A percentile compares a stretch with the other conserved stretches of the same genome.
These are phyloP conservation scores for Hura crepitans DNA, from an alignment of 441 rosid genomes.

Conservation along the genomic window DNA sequence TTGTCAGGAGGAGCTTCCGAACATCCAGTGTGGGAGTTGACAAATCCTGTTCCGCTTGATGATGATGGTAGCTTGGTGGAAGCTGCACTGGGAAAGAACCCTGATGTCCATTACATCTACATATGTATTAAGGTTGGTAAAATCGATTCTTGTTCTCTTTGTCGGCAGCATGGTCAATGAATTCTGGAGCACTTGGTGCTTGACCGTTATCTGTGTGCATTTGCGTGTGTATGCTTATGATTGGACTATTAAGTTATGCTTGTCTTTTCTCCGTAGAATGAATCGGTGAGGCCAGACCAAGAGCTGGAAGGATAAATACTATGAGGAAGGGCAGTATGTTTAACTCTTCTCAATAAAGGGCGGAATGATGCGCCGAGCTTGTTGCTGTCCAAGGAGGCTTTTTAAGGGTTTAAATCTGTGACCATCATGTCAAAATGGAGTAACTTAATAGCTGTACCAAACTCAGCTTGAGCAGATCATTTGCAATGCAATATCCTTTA, in stretches of 20 bases:
- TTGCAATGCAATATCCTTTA: background rate
- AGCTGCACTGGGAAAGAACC: slow-evolving; percentile 56
- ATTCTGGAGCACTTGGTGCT: slow-evolving; percentile 7
- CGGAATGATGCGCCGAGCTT: background rate
- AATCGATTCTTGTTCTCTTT: background rate
- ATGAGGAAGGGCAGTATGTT: background rate
- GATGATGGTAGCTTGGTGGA: slow-evolving; percentile 52
- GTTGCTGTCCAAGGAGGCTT: background rate
- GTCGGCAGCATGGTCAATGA: background rate
- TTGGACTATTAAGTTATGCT: background rate
- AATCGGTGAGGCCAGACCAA: slow-evolving; percentile 33
- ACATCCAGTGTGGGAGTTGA: slow-evolving; percentile 47
- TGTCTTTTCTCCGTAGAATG: slow-evolving; percentile 30
- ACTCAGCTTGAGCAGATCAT: background rate
- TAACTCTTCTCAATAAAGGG: slow-evolving; percentile 9
- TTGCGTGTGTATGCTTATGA: background rate
- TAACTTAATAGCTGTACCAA: background rate
- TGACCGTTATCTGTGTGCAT: background rate
- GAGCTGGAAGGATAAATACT: slow-evolving; percentile 24
- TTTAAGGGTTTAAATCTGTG: slow-evolving; percentile 2
- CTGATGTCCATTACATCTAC: slow-evolving; percentile 76
- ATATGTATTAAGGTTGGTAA: slow-evolving; percentile 65
- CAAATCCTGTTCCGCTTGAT: slow-evolving; percentile 54
- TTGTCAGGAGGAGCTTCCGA: slow-evolving; percentile 36
- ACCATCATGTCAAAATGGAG: background rate